phyloP scores from a whole-genome alignment of 2,329 filamentous ascomycete genomes.

The Colletotrichum coccodes region DNA sequence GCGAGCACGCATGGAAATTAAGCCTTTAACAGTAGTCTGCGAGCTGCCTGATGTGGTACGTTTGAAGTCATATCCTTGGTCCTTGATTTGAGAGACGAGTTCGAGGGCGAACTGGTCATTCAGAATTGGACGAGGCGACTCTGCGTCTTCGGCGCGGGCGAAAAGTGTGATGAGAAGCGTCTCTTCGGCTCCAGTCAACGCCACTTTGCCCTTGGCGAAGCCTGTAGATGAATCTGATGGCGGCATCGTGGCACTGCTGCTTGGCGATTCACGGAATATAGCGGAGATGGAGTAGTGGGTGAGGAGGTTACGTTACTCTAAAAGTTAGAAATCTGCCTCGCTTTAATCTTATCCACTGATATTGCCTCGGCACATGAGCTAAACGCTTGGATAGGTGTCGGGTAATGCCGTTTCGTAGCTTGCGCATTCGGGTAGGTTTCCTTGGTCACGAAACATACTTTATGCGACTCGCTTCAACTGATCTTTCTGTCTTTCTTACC shows the following conservation, averaged over 20 bases:
- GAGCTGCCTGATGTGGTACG: background rate
- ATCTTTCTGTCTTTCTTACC: background rate
- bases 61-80: constrained; percentile 26
- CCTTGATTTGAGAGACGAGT: constrained; percentile 5
- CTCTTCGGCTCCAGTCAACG: constrained; percentile 29
- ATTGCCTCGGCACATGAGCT: background rate
- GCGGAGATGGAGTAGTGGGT: background rate
- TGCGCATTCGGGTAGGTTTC: background rate
- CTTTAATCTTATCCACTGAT: background rate
- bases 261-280: background rate
- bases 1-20: constrained; percentile 19
- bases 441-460: background rate
- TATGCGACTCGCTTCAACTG: constrained; percentile 1
- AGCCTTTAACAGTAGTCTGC: background rate
- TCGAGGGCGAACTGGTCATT: constrained; percentile 30
- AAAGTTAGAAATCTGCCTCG: background rate
- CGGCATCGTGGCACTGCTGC: background rate
- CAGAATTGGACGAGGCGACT: constrained; percentile 24
- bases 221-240: background rate
- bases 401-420: too few species aligned
- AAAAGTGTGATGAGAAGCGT: constrained; percentile 33
- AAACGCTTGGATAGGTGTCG: background rate
- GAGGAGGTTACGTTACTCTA: background rate
- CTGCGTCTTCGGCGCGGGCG: constrained; percentile 29
- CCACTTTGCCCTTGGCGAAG: constrained; percentile 23